A percentile compares a stretch with the other conserved stretches of the same genome.
phyloP scores from a whole-genome alignment of 495 filamentous ascomycete species.

The Penicillium coprophilum region DNA sequence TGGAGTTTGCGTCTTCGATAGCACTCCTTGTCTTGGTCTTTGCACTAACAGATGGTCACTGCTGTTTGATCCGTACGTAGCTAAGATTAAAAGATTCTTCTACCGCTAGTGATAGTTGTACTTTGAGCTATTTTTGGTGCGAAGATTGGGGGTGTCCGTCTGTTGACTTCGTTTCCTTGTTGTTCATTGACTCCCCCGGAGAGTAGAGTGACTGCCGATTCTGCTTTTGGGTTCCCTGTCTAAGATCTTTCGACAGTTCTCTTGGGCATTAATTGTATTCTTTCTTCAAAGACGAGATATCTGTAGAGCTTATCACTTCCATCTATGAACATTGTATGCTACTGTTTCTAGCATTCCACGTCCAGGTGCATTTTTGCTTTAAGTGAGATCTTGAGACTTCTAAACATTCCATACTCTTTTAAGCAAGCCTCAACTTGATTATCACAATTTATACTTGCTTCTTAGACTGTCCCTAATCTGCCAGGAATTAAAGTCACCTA shows the following conservation, averaged over 20 bases:
- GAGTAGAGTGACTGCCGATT: background rate
- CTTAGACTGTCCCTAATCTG: background rate
- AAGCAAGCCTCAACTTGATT: too few relatives aligned
- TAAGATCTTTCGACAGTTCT: background rate
- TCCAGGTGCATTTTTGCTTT: background rate
- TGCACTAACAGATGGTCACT: conserved; percentile 1
- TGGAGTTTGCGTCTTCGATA: conserved; percentile 5
- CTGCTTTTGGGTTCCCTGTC: background rate
- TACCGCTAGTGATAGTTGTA: background rate
- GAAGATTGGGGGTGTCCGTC: background rate
- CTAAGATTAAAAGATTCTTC: background rate
- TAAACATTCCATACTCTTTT: too few relatives aligned
- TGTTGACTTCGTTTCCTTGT: background rate
- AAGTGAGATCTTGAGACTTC: background rate
- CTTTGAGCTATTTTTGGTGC: background rate
- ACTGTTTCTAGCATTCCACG: background rate
- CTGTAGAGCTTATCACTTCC: background rate
- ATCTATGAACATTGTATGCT: background rate
- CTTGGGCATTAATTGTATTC: background rate
- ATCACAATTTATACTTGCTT: background rate
- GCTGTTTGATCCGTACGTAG: background rate
- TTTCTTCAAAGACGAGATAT: background rate
- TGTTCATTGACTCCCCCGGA: background rate
- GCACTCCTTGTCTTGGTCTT: background rate
- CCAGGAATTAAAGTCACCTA: background rate